Evolutionary conservation across 2,329 filamentous ascomycete species (phyloP).

Genomic region (Dothideomycetidae sp.): DNA sequence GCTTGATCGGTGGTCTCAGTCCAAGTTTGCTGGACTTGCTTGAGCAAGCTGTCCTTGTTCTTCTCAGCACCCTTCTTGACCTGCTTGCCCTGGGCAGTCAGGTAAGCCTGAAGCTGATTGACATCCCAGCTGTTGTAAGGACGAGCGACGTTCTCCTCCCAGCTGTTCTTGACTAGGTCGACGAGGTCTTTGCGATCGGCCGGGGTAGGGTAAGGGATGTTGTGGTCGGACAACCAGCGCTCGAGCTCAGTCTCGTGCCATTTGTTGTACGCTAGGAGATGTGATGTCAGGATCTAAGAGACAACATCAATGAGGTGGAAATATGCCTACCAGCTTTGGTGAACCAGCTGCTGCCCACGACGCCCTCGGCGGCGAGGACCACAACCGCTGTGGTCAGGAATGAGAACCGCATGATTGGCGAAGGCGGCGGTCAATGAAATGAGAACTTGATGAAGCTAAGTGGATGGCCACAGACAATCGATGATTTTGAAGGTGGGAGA

Average conservation of each 20-base stretch:
- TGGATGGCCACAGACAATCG: too few species aligned
- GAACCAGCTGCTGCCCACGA: constrained; percentile 69
- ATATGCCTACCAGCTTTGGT: constrained; percentile 61
- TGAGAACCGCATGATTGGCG: constrained; percentile 66
- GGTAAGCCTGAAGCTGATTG: constrained; percentile 51
- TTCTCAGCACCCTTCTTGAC: constrained; percentile 51
- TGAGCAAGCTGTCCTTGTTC: constrained; percentile 53
- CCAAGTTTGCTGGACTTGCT: constrained; percentile 59
- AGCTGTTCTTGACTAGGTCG: constrained; percentile 75
- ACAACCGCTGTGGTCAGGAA: constrained; percentile 54
- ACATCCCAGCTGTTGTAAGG: constrained; percentile 69
- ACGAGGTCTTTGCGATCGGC: constrained; percentile 92
- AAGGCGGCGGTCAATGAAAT: too few species aligned
- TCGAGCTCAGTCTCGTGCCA: constrained; percentile 98
- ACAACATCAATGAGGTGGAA: background rate
- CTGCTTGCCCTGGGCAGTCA: constrained; percentile 57
- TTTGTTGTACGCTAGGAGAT: constrained; percentile 72
- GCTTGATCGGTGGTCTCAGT: constrained; percentile 66
- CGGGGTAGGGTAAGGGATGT: constrained; percentile 77
- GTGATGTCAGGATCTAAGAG: constrained; percentile 17
- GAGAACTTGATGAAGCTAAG: too few species aligned
- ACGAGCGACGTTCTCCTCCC: constrained; percentile 60
- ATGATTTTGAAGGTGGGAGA: too few species aligned
- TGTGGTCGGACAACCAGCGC: constrained; percentile 86
- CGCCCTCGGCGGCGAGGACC: constrained; percentile 55